phyloP scores from a whole-genome alignment of 1,139 yeast genomes.

The Petasospora rhodanensis region DNA sequence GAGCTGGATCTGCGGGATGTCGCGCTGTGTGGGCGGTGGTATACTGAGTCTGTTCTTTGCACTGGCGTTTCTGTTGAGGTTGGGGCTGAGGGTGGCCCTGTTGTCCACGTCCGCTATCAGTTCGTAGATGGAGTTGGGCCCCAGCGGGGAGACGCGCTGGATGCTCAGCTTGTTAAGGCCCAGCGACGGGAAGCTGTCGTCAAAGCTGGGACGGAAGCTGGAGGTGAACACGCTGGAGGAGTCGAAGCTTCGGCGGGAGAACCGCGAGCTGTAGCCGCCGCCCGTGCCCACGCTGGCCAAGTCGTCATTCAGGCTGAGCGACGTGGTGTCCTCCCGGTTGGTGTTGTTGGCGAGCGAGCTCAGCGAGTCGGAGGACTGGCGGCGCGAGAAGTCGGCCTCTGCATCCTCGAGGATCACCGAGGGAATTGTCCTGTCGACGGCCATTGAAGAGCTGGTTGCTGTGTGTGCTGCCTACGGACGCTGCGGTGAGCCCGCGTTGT shows the following conservation, averaged over 20 bases:
- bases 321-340: constrained; percentile 10
- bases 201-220: constrained; percentile 25
- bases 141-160: constrained; percentile 51
- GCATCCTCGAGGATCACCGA: constrained; percentile 7
- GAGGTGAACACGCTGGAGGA: constrained; percentile 26
- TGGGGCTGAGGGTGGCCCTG: constrained; percentile 18
- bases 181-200: constrained; percentile 23
- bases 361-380: constrained; percentile 9
- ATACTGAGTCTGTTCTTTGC: constrained; percentile 42
- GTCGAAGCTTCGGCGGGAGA: constrained; percentile 28
- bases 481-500: too few relatives aligned
- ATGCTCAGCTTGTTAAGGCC: constrained; percentile 25
- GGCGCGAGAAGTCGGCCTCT: constrained; percentile 6
- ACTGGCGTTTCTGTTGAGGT: constrained; percentile 16
- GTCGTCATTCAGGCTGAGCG: constrained; percentile 30
- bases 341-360: constrained; percentile 11
- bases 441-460: too few relatives aligned
- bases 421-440: too few relatives aligned
- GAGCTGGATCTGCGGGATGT: constrained; percentile 79
- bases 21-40: constrained; percentile 69
- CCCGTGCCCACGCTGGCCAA: constrained; percentile 23
- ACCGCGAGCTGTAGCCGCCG: constrained; percentile 8
- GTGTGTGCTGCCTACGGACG: too few relatives aligned
- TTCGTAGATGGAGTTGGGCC: constrained; percentile 76
- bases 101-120: constrained; percentile 56